Evolutionary conservation across 768 basidiomycete genomes (phyloP).

Genomic region (Austroboletus festivus): DNA sequence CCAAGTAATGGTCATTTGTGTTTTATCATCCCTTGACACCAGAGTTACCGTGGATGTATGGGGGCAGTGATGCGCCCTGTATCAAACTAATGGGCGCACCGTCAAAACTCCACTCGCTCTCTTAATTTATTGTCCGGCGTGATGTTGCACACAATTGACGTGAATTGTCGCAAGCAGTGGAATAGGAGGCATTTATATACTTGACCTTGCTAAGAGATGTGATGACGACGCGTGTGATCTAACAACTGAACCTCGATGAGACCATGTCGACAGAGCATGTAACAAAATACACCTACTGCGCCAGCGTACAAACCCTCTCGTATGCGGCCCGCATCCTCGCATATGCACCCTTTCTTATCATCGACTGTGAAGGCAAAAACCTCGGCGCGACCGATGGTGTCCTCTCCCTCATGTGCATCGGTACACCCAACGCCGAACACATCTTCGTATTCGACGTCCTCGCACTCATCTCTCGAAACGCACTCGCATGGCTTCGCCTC

Average conservation of each 20-base stretch:
- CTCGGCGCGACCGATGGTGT: slow-evolving; percentile 31
- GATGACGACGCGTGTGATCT: not conserved
- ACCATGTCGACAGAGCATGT: not conserved
- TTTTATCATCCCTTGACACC: not conserved
- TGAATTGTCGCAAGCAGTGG: not conserved
- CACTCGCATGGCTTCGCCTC: slow-evolving; percentile 19
- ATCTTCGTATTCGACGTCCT: slow-evolving; percentile 39
- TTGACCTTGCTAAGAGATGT: too few species aligned
- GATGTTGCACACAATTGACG: too few species aligned
- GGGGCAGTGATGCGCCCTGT: too few species aligned
- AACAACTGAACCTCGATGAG: too few species aligned
- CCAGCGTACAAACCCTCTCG: slow-evolving; percentile 6
- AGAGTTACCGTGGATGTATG: too few species aligned
- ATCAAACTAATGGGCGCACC: too few species aligned
- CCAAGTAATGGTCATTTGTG: slow-evolving; percentile 51
- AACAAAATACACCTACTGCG: slow-evolving; percentile 20
- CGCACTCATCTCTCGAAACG: slow-evolving; percentile 17
- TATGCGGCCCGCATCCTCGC: slow-evolving; percentile 21
- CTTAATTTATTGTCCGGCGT: too few species aligned
- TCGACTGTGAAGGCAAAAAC: slow-evolving; percentile 41
- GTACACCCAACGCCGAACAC: slow-evolving; percentile 28
- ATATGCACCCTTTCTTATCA: slow-evolving; percentile 25
- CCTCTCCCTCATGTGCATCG: slow-evolving; percentile 37
- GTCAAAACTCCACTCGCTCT: too few species aligned
- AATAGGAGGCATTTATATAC: too few species aligned